These are phyloP conservation scores for Apiospora saccharicola DNA, from an alignment of 2,329 filamentous ascomycete species.

Conservation along the genomic window DNA sequence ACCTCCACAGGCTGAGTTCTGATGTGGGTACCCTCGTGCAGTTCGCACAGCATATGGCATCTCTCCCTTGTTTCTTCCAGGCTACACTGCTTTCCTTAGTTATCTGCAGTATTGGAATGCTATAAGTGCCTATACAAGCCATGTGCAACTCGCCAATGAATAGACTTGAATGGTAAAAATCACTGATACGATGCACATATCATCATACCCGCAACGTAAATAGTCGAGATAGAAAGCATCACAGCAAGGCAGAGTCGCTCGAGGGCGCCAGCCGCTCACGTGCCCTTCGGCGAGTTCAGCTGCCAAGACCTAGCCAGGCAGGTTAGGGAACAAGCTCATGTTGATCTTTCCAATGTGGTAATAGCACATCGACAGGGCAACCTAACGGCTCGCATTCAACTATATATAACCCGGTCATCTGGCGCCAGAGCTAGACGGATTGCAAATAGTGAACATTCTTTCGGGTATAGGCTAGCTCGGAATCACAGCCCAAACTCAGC, in stretches of 20 bases:
- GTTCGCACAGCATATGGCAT: neutral
- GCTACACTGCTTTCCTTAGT: no score
- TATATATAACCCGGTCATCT: neutral
- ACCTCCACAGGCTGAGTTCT: neutral
- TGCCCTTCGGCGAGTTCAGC: neutral
- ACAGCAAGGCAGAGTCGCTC: neutral
- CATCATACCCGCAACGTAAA: neutral
- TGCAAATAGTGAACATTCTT: neutral
- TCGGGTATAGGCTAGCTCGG: neutral
- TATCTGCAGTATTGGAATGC: neutral
- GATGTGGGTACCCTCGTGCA: neutral
- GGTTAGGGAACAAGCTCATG: neutral
- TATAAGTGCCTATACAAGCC: neutral
- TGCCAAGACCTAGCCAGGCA: conserved; percentile 9
- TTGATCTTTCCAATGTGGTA: neutral
- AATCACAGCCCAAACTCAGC: neutral
- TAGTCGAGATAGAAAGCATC: neutral
- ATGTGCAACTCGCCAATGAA: neutral
- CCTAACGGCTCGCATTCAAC: neutral
- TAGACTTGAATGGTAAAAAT: no score
- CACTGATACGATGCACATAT: neutral
- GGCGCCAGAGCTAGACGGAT: neutral
- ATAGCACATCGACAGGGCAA: neutral
- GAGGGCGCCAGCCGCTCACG: neutral
- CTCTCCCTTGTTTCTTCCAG: neutral